Conservation (phyloP, 1,284 basidiomycete species). For the Rhizopogon parksii region DNA sequence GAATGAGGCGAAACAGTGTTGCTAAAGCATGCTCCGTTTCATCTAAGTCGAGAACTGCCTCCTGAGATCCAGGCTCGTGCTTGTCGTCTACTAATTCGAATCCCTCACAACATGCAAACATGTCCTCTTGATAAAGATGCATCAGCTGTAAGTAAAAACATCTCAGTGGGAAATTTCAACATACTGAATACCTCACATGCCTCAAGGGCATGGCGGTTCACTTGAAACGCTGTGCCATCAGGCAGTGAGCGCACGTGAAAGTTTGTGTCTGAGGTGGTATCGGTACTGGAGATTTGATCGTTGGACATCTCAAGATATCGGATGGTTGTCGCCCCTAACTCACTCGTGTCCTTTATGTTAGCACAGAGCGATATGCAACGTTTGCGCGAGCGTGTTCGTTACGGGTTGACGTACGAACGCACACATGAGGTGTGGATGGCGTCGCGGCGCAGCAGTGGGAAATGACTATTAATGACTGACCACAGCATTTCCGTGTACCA, state of each 20-base stretch:
- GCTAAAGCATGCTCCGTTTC: slow-evolving; percentile 42
- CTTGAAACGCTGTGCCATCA: slow-evolving; percentile 42
- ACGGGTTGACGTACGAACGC: neutral
- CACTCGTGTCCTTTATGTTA: neutral
- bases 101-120: slow-evolving; percentile 52
- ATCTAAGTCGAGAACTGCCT: slow-evolving; percentile 39
- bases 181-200: slow-evolving; percentile 56
- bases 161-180: slow-evolving; percentile 16
- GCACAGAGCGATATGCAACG: neutral
- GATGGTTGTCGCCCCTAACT: neutral
- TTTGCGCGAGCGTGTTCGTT: neutral
- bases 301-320: neutral
- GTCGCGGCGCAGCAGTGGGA: slow-evolving; percentile 1
- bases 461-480: neutral
- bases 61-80: neutral
- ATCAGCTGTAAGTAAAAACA: neutral
- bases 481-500: slow-evolving; percentile 2
- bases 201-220: slow-evolving; percentile 39
- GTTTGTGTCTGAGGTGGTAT: slow-evolving; percentile 26
- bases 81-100: slow-evolving; percentile 13
- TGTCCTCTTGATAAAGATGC: slow-evolving; percentile 39
- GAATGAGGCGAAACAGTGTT: slow-evolving; percentile 44
- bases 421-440: neutral
- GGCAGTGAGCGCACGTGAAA: slow-evolving; percentile 46
- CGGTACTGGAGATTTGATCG: neutral